phyloP scores from a whole-genome alignment of 257 asterid species.

The Echites panduratus region DNA sequence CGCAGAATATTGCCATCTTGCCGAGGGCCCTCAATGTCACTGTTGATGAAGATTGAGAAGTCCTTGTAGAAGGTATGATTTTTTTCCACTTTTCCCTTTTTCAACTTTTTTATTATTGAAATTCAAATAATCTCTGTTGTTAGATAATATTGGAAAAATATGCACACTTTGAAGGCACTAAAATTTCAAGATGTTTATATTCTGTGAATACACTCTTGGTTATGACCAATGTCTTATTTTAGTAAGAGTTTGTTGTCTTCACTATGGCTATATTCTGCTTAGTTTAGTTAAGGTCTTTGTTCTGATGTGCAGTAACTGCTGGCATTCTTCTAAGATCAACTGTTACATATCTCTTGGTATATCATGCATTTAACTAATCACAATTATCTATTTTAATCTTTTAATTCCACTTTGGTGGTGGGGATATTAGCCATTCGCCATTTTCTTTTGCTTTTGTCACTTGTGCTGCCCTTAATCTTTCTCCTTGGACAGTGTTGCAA shows the following conservation, averaged over 20 bases:
- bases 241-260: neutral
- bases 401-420: too few species aligned
- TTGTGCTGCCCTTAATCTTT: neutral
- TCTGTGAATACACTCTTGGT: neutral
- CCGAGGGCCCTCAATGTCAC: constrained; percentile 89
- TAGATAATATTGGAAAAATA: neutral
- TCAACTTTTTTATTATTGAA: neutral
- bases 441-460: neutral
- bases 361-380: neutral
- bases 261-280: neutral
- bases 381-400: too few species aligned
- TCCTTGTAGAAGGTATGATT: constrained; percentile 75
- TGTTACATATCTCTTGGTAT: neutral
- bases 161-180: neutral
- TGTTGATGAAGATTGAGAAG: constrained; percentile 91
- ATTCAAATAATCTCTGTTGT: constrained; percentile 5
- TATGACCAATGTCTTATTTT: neutral
- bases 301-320: neutral
- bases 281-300: neutral
- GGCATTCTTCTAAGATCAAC: neutral
- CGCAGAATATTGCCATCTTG: too few species aligned
- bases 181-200: neutral
- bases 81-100: neutral
- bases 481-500: neutral
- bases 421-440: neutral